These are phyloP conservation scores for Cyclotella kingstonii DNA, from an alignment of 108 stramenopile species.

Conservation along the genomic window DNA sequence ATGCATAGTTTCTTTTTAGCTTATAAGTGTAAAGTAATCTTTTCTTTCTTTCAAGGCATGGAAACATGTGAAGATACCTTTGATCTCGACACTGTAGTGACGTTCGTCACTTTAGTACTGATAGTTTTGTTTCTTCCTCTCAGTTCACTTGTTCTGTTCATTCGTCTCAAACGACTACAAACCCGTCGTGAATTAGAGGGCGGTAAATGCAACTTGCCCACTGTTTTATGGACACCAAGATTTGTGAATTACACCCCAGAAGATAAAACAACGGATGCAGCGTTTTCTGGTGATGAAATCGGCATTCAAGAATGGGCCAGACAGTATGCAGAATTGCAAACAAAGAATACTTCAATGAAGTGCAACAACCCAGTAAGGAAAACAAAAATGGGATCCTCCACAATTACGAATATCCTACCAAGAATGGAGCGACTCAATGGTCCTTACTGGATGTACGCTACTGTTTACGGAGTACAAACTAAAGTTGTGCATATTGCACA, in stretches of 20 bases:
- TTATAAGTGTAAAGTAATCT: no score
- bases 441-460: constrained; percentile 92
- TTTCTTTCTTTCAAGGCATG: no score
- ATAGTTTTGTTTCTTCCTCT: no score
- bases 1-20: no score
- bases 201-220: constrained; percentile 62
- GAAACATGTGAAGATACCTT: no score
- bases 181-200: constrained; percentile 23
- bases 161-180: constrained; percentile 16
- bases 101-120: no score
- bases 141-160: no score
- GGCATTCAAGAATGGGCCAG: constrained; percentile 24
- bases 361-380: constrained; percentile 34
- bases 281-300: constrained; percentile 16
- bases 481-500: constrained; percentile 88
- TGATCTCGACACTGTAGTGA: no score
- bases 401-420: constrained; percentile 82
- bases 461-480: constrained; percentile 83
- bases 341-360: not conserved
- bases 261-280: no score
- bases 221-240: constrained; percentile 70
- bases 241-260: constrained; percentile 56
- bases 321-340: constrained; percentile 3
- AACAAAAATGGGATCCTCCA: constrained; percentile 65
- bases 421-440: constrained; percentile 84